Conservation (phyloP, 2,329 filamentous ascomycete genomes). For the Monilinia laxa region DNA sequence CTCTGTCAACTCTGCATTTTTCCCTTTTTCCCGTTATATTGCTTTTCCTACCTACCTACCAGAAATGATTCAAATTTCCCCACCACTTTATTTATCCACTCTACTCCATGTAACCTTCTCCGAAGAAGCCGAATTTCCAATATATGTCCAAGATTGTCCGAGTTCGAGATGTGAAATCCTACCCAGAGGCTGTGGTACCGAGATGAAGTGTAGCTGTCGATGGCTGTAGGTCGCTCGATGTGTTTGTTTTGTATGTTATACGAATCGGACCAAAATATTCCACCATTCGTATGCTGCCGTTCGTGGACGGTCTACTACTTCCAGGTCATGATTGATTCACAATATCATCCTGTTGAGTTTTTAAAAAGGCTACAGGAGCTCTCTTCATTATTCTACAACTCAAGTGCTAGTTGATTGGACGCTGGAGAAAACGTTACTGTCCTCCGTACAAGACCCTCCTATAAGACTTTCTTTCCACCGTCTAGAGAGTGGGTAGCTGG, state of each 20-base stretch:
- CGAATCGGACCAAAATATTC: no score
- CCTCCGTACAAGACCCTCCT: not conserved
- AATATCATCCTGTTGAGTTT: not conserved
- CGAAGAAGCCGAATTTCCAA: conserved; percentile 19
- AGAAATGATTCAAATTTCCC: not conserved
- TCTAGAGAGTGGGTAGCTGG: not conserved
- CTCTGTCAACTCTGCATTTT: not conserved
- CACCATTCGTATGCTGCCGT: not conserved
- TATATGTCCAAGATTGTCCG: not conserved
- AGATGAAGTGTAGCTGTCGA: not conserved
- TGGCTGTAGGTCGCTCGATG: not conserved
- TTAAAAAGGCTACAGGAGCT: no score
- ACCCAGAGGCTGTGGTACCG: not conserved
- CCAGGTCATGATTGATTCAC: not conserved
- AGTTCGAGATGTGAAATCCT: not conserved
- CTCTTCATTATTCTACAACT: no score
- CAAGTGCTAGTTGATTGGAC: no score
- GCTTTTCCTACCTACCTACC: not conserved
- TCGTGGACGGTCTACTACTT: no score
- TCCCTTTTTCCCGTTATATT: not conserved
- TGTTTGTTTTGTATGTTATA: not conserved
- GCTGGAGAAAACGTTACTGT: no score
- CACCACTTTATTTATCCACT: not conserved
- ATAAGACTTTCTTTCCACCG: not conserved
- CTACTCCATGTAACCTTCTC: not conserved